Base-by-base conservation (phyloP, 2,329 filamentous ascomycete genomes). In the Neoascochyta sp. region DNA sequence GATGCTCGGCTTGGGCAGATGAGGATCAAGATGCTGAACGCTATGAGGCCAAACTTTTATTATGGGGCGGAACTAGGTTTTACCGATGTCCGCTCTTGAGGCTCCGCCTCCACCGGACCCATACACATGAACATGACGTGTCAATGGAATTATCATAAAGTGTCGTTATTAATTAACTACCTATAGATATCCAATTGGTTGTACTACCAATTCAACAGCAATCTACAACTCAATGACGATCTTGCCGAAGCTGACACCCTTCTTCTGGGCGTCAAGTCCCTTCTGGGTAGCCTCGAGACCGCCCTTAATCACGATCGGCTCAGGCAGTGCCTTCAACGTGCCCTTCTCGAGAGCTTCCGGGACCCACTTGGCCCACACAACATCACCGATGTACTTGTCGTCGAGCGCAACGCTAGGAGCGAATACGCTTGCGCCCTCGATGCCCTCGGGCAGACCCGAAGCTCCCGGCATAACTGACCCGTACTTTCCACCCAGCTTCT, bases 171-270 rank as follows among this genome's bases (percentile, higher is more conserved):
- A 20, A 7, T 7, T 10, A 20, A 7, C 7, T 20, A 7, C 7
- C 18, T 20, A 20, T 20, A 10, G 18, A 20, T 20, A 10, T 20
- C 10, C 18, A 20, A 20, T n/a, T 20, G 10, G 7, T 20, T 10
- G 10, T 20, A 10, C 18, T 20, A n/a, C n/a, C n/a, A n/a, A n/a
- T n/a, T n/a, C n/a, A n/a, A n/a, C n/a, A n/a, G n/a, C n/a, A n/a
- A n/a, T 12, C 25, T 45, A 49, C 14, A 51, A 27, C 16, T 50
- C 48, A 12, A 62, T 40, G 12, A 61, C 57, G 29, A 60, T 39
- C 44, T 60, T 60, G n/a, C 40, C 41, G 31, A 54, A 60, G 31
- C 56, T 60, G 13, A 60, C 49, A 7, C 56, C 57, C 31, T 53
- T 43, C 39, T 49, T 55, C 34, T 54, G 43, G 32, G 34, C 35